Base-by-base conservation (phyloP, 192 early-diverging fungal species). In the Podila horticola region DNA sequence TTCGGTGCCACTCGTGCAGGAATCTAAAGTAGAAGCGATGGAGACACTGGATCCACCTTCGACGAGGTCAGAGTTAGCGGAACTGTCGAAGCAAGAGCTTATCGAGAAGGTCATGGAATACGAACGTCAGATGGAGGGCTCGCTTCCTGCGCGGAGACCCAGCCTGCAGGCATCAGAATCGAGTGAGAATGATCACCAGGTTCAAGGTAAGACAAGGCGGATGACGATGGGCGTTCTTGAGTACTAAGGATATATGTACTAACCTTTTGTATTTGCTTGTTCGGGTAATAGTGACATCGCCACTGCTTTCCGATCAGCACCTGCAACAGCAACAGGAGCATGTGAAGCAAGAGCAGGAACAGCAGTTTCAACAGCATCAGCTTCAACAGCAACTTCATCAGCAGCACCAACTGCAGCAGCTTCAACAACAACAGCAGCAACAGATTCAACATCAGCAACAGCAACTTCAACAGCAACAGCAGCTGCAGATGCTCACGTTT, bases 21-120 rank as follows among this genome's bases (percentile, higher is more conserved):
- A 49, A 12, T 19, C 31, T 2, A 72, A 73, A 19, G 36, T 34
- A 2, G 71, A 81, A 45, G 60, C 51, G 24, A 81, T 81, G 77
- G 70, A 72, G 8, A 65, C 57, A 10, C 26, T 63, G 34, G 77
- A 81, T 2, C 24, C 66, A 3, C 62, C 66, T 20, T 81, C 71
- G 3, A 81, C 77, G 22, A 66, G 77, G 5, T 64, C 63, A 13
- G 77, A 81, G n/a, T 48, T 81, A 3, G 64, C 64, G 7, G 77
- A 66, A 31, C 33, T 81, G 4, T 81, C 77, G 1, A 81, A 81
- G 33, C 70, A 69, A 17, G 77, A 81, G 48, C 52, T 81, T 30
- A 81, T 81, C 48, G 77, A 72, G 9, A 81, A 81, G 31, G 77
- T 81, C 12, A 81, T 81, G 77, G 66, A 81, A 41, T 81, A 81